Percentiles rank a stretch among this genome's conserved stretches.
phyloP scores from a whole-genome alignment of 1,284 basidiomycete species.

The Sphagnurus paluster region DNA sequence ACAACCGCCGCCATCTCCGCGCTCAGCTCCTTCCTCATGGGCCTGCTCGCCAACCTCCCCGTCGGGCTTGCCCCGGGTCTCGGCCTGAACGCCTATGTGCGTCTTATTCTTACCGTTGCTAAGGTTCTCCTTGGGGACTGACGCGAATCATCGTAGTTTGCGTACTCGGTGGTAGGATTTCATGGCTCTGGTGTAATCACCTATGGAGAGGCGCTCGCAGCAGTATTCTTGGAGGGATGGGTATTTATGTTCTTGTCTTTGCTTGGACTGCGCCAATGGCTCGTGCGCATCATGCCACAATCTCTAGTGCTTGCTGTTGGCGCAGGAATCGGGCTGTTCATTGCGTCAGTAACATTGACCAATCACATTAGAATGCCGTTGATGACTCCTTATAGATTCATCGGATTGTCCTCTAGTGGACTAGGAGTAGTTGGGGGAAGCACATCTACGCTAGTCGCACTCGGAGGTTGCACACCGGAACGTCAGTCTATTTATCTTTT shows the following conservation, averaged over 20 bases:
- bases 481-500: slow-evolving; percentile 32
- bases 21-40: slow-evolving; percentile 81
- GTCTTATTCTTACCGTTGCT: slow-evolving; percentile 24
- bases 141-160: slow-evolving; percentile 53
- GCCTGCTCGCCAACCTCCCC: slow-evolving; percentile 81
- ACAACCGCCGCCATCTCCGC: slow-evolving; percentile 79
- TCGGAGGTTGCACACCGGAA: slow-evolving; percentile 75
- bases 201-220: slow-evolving; percentile 83
- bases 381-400: slow-evolving; percentile 45
- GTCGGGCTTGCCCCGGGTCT: slow-evolving; percentile 81
- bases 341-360: slow-evolving; percentile 49
- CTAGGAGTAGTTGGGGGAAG: slow-evolving; percentile 80
- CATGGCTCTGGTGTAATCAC: slow-evolving; percentile 77
- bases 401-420: slow-evolving; percentile 67
- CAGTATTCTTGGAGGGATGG: slow-evolving; percentile 90
- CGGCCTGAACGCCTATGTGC: slow-evolving; percentile 81
- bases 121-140: too few species aligned
- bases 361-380: background rate
- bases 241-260: slow-evolving; percentile 83
- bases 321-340: slow-evolving; percentile 86
- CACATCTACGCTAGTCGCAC: slow-evolving; percentile 69
- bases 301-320: slow-evolving; percentile 85
- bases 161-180: slow-evolving; percentile 86
- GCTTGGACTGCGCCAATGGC: slow-evolving; percentile 88
- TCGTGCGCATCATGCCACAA: slow-evolving; percentile 85